Percentiles rank a stretch among this genome's conserved stretches.
Conservation (phyloP, 139 green algal genomes). For the Marvania coccoides region DNA sequence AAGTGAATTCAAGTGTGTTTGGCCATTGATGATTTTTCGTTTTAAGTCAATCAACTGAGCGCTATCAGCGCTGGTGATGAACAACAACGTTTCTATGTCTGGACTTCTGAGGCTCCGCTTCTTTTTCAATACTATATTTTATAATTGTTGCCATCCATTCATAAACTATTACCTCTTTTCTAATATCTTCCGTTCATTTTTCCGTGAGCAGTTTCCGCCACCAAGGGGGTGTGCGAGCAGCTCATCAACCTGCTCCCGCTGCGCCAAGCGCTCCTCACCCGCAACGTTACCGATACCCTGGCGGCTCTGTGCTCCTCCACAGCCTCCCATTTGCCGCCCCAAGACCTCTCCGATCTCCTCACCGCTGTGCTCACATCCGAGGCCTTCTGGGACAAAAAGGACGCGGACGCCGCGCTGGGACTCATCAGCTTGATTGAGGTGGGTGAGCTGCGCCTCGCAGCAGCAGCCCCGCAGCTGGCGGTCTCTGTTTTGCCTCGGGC, state of each 20-base stretch:
- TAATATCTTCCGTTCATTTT: not conserved
- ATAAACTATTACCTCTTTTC: too few relatives aligned
- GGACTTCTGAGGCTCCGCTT: not conserved
- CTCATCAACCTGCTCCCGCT: slow-evolving; percentile 62
- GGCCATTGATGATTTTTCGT: not conserved
- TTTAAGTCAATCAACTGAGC: too few relatives aligned
- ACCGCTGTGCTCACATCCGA: slow-evolving; percentile 30
- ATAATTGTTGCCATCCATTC: too few relatives aligned
- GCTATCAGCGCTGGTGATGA: not conserved
- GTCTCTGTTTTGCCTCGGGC: slow-evolving; percentile 44
- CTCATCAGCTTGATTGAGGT: slow-evolving; percentile 46
- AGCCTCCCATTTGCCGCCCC: slow-evolving; percentile 25
- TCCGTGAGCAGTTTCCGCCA: slow-evolving; percentile 11
- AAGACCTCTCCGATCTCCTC: slow-evolving; percentile 47
- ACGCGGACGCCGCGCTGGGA: slow-evolving; percentile 30
- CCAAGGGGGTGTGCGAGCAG: slow-evolving; percentile 27
- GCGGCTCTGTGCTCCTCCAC: slow-evolving; percentile 18
- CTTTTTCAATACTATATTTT: not conserved
- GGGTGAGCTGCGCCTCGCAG: slow-evolving; percentile 33
- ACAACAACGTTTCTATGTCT: not conserved
- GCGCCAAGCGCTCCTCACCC: slow-evolving; percentile 64
- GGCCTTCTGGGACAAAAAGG: slow-evolving; percentile 34
- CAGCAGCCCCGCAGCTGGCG: slow-evolving; percentile 28
- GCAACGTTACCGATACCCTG: slow-evolving; percentile 49
- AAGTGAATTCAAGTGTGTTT: not conserved